Evolutionary conservation across 768 basidiomycete genomes (phyloP).

Genomic region (Pholiota conissans): DNA sequence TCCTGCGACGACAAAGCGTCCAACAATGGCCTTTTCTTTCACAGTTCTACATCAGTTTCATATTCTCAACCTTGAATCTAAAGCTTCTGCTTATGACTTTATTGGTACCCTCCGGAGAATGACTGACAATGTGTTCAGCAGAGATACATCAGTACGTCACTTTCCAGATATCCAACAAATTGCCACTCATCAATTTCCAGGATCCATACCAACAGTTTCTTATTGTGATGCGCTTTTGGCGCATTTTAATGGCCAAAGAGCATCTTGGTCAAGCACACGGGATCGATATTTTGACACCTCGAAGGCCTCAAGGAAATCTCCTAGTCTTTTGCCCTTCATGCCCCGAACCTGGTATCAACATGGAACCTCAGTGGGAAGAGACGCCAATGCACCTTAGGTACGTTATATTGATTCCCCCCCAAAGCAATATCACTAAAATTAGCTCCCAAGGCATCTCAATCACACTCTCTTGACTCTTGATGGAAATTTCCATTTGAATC

Average conservation of each 20-base stretch:
- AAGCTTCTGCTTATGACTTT: conserved; percentile 25
- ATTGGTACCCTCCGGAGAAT: conserved; percentile 20
- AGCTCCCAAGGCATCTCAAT: conserved; percentile 26
- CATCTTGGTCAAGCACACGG: conserved; percentile 24
- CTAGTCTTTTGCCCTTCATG: conserved; percentile 22
- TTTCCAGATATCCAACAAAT: no score
- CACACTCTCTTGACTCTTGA: conserved; percentile 21
- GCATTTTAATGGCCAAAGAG: conserved; percentile 10
- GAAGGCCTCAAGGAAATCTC: conserved; percentile 15
- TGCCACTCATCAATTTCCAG: no score
- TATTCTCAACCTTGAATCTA: conserved; percentile 22
- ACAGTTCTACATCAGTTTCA: conserved; percentile 26
- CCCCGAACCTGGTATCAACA: conserved; percentile 18
- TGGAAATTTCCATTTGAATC: no score
- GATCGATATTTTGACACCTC: conserved; percentile 16
- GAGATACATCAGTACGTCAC: conserved; percentile 16
- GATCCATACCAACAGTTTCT: conserved; percentile 23
- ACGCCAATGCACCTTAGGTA: conserved; percentile 18
- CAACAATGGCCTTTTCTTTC: conserved; percentile 25
- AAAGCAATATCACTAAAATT: no score
- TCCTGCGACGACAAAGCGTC: conserved; percentile 23
- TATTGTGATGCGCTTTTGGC: conserved; percentile 22
- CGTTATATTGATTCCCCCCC: no score
- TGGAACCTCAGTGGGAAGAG: conserved; percentile 10
- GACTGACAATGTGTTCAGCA: conserved; percentile 21